Evolutionary conservation across 2,329 filamentous ascomycete species (phyloP), one percentile per base, ranked within the genome.

Genomic region (Colletotrichum horii): DNA sequence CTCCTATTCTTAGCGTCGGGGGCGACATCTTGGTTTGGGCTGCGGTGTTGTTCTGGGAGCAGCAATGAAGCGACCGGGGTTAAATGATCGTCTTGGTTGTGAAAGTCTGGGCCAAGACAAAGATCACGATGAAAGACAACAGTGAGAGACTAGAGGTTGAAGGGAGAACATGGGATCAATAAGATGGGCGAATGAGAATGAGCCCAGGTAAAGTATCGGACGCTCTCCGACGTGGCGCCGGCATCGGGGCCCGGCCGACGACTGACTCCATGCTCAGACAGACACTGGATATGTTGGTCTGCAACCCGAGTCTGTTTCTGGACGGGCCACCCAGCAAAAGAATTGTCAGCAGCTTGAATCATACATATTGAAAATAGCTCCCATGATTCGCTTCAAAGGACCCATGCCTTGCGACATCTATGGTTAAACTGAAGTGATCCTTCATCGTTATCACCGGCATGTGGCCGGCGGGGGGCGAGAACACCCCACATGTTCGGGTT

Each of bases 191-290:
- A 48, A 34, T 52, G 28, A 68, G 26, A 60, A 26, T 4, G 9
- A n/a, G 32, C 11, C 3, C 26, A 12, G 36, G 22, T 52, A 16
- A 52, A 24, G 26, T 61, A 52, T 72, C 70, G 70, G 52, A 14
- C 52, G 48, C n/a, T 36, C 4, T 68, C 52, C 70, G 70, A 68
- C 64, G 7, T 55, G 70, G 62, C 43, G 64, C 62, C 64, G 64
- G 70, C 70, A 72, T 68, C 64, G 70, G 64, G 70, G n/a, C 9
- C 16, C 28, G 34, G 64, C 70, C 70, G 52, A 72, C 26, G 15
- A 26, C 28, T 19, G 16, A 61, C 62, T 34, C 52, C 22, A 58
- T 30, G 1, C 12, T 32, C 36, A 7, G 24, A 52, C 26, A 43
- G 15, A 28, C 12, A 8, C 22, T 22, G 15, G 4, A 30, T n/a